These are phyloP conservation scores for Penicillium diatomitis DNA, from an alignment of 495 filamentous ascomycete genomes.

Conservation along the genomic window DNA sequence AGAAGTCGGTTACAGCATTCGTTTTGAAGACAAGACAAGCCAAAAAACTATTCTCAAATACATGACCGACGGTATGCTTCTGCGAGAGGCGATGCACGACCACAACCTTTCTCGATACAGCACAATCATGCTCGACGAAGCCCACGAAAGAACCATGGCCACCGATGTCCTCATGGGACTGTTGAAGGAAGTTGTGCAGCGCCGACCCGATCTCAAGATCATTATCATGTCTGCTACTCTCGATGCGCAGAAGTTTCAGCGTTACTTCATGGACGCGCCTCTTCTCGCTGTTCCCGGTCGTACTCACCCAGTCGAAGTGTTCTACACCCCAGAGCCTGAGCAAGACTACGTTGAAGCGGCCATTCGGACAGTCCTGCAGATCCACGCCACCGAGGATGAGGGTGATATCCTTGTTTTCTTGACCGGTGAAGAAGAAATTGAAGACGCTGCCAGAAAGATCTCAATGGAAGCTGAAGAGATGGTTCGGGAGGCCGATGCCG, in stretches of 20 bases:
- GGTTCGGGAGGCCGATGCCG: conserved; percentile 78
- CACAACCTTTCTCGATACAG: conserved; percentile 84
- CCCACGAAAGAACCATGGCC: conserved; percentile 90
- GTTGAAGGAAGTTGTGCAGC: conserved; percentile 71
- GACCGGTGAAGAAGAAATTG: conserved; percentile 98
- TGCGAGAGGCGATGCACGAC: conserved; percentile 97
- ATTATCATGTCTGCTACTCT: conserved; percentile 98
- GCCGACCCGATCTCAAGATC: conserved; percentile 83
- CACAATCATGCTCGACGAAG: conserved; percentile 97
- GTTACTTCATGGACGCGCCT: conserved; percentile 93
- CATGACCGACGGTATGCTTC: conserved; percentile 99
- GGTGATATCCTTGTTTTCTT: conserved; percentile 95
- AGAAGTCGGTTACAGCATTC: conserved; percentile 97
- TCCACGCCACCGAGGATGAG: conserved; percentile 84
- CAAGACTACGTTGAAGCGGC: conserved; percentile 95
- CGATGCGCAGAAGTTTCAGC: conserved; percentile 95
- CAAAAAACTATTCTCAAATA: conserved; percentile 93
- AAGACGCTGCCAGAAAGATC: conserved; percentile 91
- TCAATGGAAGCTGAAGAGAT: conserved; percentile 84
- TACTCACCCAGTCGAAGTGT: conserved; percentile 95
- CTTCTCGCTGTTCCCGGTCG: conserved; percentile 89
- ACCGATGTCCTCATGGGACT: conserved; percentile 96
- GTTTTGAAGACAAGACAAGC: conserved; percentile 93
- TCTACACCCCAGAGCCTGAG: conserved; percentile 95
- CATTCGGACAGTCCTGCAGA: conserved; percentile 88